Evolutionary conservation across 2,329 filamentous ascomycete genomes (phyloP).

Genomic region (Dothistroma septosporum): DNA sequence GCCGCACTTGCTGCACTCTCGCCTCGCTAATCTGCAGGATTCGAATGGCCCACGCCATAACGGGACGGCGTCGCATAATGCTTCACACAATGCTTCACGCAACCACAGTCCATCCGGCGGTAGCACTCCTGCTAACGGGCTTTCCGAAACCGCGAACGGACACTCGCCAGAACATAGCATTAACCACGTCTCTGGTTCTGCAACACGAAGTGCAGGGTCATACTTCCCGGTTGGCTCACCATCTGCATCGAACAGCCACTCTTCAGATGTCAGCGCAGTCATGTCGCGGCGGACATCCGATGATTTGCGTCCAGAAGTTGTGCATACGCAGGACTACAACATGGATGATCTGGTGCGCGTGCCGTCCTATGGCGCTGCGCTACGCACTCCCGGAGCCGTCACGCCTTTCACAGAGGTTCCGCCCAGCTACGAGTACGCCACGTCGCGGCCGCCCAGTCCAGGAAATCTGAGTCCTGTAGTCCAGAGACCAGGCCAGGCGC

Average conservation of each 20-base stretch:
- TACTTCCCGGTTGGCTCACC: constrained; percentile 22
- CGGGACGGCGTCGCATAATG: constrained; percentile 24
- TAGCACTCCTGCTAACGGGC: constrained; percentile 28
- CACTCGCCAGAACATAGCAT: constrained; percentile 24
- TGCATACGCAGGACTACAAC: constrained; percentile 37
- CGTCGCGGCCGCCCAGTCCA: constrained; percentile 37
- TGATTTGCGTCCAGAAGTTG: constrained; percentile 26
- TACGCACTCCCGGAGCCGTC: constrained; percentile 41
- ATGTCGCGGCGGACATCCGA: constrained; percentile 35
- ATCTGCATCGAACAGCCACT: constrained; percentile 17
- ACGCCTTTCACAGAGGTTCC: constrained; percentile 42
- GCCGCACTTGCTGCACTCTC: constrained; percentile 64
- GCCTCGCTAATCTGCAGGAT: constrained; percentile 54
- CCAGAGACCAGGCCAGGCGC: constrained; percentile 28
- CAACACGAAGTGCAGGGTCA: constrained; percentile 12
- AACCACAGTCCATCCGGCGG: constrained; percentile 32
- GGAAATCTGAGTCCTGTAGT: constrained; percentile 13
- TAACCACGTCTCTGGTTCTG: constrained; percentile 9
- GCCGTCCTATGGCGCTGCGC: constrained; percentile 50
- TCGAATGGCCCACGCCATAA: constrained; percentile 30
- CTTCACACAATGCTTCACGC: constrained; percentile 23
- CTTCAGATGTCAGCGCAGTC: constrained; percentile 27
- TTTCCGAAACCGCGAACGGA: constrained; percentile 11
- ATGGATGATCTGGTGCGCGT: constrained; percentile 47
- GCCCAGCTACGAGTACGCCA: constrained; percentile 46